Percentiles rank a stretch among this genome's conserved stretches.
phyloP scores from a whole-genome alignment of 2,329 filamentous ascomycete genomes.

The Emmonsia crescens region DNA sequence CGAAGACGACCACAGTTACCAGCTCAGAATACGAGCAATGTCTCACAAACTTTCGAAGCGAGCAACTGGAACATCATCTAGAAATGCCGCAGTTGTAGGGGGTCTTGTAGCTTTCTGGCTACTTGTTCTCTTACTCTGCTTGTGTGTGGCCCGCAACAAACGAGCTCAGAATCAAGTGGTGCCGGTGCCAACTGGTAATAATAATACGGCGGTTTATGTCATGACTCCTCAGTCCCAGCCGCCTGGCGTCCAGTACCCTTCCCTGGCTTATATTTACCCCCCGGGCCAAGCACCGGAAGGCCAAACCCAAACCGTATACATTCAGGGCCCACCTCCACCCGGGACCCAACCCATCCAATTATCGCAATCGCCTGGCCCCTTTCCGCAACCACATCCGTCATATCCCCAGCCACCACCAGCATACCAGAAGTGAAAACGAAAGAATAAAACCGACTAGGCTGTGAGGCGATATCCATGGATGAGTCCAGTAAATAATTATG shows the following conservation, averaged over 20 bases:
- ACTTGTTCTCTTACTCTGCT: background rate
- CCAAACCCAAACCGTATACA: background rate
- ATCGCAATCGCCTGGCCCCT: background rate
- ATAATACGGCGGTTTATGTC: background rate
- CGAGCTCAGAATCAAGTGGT: too few species aligned
- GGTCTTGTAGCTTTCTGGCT: background rate
- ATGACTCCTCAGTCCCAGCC: background rate
- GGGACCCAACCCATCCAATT: background rate
- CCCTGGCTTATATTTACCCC: background rate
- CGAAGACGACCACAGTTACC: background rate
- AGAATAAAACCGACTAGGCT: background rate
- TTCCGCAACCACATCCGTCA: background rate
- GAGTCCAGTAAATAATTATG: background rate
- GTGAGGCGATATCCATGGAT: too few species aligned
- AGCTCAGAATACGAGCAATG: background rate
- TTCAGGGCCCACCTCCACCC: background rate
- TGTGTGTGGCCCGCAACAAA: background rate
- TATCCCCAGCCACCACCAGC: background rate
- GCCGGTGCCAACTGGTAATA: background rate
- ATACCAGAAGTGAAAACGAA: background rate
- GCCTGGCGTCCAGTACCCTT: background rate
- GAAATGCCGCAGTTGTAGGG: background rate
- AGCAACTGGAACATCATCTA: background rate
- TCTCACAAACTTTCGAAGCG: background rate
- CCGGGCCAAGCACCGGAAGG: background rate